Evolutionary conservation across 1,284 basidiomycete genomes (phyloP), one percentile per base, ranked within the genome.

Genomic region (Trametes hirsuta): DNA sequence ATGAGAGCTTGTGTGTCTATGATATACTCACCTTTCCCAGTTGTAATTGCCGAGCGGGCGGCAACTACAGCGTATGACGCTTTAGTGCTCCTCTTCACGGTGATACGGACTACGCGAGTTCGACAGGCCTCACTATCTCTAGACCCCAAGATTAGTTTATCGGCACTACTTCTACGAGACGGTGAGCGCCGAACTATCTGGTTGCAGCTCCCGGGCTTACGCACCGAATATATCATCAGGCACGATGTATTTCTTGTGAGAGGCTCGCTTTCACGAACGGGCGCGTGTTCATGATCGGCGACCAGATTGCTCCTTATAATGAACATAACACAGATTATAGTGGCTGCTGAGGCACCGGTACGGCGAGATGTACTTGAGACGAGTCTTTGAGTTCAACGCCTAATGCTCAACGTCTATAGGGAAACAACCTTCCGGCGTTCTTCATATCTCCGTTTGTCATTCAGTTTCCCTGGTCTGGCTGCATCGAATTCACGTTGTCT

Each of bases 21-120:
- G 30, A 40, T 40, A 42, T 51, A 50, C 39, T 18, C 6, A 51
- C 45, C 12, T 34, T 21, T 47, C 34, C 10, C 25, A 69, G 68
- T 65, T 35, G 47, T 61, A 15, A 65, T 65, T 30, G 47, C 53
- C n/a, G 56, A 55, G 40, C 65, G 68, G 10, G 54, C 58, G 8
- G 52, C 59, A 3, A 64, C 66, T 0, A 62, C 55, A 2, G 53
- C 58, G 3, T 65, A 58, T 36, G 65, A 68, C 47, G 58, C 53
- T 18, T 47, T 69, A 6, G 56, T 64, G 4, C 42, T 69, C n/a
- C 15, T 64, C 1, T 60, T 68, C 18, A 69, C 68, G 8, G n/a
- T 68, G 3, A 15, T 61, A 24, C 58, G 63, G 52, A 64, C 68
- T 2, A 12, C 59, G 12, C 18, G 48, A 8, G 39, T 60, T 18